Conservation (phyloP, 1,284 basidiomycete genomes). For the Melampsora abietis-canadensis region DNA sequence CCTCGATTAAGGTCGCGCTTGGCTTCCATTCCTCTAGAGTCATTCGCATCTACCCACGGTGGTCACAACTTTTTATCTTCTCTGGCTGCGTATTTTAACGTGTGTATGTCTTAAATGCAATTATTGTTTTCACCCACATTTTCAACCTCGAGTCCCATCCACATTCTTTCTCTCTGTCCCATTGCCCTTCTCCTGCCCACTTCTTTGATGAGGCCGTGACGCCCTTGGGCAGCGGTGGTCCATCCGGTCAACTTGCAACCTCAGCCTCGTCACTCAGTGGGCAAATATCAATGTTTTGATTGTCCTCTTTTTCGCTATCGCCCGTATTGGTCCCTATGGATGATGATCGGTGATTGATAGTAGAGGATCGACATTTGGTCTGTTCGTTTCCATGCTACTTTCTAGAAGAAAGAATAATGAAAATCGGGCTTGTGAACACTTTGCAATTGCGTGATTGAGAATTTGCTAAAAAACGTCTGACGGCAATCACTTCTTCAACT, state of each 20-base stretch:
- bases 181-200: slow-evolving; percentile 8
- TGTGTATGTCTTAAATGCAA: not conserved
- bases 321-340: slow-evolving; percentile 30
- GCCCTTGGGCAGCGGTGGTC: no score
- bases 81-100: not conserved
- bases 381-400: not conserved
- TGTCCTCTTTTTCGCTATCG: slow-evolving; percentile 42
- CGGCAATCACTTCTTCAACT: no score
- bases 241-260: not conserved
- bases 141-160: no score
- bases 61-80: slow-evolving; percentile 11
- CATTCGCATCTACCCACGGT: slow-evolving; percentile 38
- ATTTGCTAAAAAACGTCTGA: no score
- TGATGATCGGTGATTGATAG: slow-evolving; percentile 42
- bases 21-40: slow-evolving; percentile 19
- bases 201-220: slow-evolving; percentile 24
- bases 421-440: no score
- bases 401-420: no score
- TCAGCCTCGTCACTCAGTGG: slow-evolving; percentile 27
- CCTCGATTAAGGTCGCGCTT: slow-evolving; percentile 35
- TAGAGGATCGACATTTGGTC: slow-evolving; percentile 29
- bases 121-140: not conserved
- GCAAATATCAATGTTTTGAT: slow-evolving; percentile 20
- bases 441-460: no score
- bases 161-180: not conserved